Conservation (phyloP, 2,329 filamentous ascomycete genomes). For the Exophiala xenobiotica region DNA sequence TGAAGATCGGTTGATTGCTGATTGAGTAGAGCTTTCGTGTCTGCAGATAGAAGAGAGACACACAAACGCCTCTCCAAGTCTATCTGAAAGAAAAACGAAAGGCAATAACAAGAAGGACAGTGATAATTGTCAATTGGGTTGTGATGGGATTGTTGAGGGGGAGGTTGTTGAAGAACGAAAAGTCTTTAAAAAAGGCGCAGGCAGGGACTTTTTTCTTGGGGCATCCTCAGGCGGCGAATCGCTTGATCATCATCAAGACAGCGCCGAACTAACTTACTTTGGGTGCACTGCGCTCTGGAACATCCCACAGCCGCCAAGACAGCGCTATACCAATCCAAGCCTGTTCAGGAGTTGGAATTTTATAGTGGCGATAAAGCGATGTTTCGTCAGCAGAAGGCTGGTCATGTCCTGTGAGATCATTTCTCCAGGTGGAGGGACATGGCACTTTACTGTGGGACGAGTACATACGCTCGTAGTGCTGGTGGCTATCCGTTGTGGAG, state of each 20-base stretch:
- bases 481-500: too few relatives aligned
- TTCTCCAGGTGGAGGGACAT: too few relatives aligned
- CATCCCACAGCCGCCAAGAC: too few relatives aligned
- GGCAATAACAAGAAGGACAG: constrained; percentile 28
- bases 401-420: too few relatives aligned
- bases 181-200: constrained; percentile 22
- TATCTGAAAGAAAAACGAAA: constrained; percentile 33
- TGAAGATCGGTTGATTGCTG: constrained; percentile 6
- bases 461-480: too few relatives aligned
- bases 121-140: constrained; percentile 11
- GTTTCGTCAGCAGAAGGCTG: too few relatives aligned
- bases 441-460: too few relatives aligned
- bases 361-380: too few relatives aligned
- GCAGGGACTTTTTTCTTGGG: constrained; percentile 22
- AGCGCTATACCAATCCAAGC: too few relatives aligned
- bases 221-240: neutral
- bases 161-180: constrained; percentile 20
- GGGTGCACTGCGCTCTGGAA: too few relatives aligned
- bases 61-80: constrained; percentile 33
- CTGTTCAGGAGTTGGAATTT: too few relatives aligned
- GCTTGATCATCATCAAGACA: neutral
- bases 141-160: constrained; percentile 17
- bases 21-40: constrained; percentile 25
- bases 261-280: too few relatives aligned
- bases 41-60: constrained; percentile 32